These are phyloP conservation scores for Glaciozyma martinii DNA, from an alignment of 768 basidiomycete genomes.

Conservation along the genomic window DNA sequence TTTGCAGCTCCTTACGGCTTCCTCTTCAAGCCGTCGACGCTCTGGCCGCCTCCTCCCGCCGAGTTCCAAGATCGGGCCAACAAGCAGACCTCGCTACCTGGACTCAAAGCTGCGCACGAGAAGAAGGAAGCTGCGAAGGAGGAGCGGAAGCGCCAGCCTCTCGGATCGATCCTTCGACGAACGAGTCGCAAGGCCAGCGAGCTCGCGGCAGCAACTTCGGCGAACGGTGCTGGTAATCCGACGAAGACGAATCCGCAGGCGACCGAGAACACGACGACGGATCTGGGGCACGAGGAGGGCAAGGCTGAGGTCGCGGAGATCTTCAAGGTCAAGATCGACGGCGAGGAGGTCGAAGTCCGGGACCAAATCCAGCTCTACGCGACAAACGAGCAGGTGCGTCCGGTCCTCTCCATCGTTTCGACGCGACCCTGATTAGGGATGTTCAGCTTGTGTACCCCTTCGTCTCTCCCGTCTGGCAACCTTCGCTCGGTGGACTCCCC, in stretches of 20 bases:
- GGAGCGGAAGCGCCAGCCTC: not conserved
- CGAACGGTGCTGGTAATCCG: not conserved
- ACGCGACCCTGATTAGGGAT: slow-evolving; percentile 19
- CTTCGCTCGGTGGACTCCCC: slow-evolving; percentile 80
- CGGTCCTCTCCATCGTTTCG: slow-evolving; percentile 30
- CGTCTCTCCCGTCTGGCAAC: slow-evolving; percentile 67
- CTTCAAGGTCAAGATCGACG: slow-evolving; percentile 37
- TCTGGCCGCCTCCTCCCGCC: slow-evolving; percentile 41
- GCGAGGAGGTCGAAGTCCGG: slow-evolving; percentile 38
- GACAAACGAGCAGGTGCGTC: slow-evolving; percentile 56
- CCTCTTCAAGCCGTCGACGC: slow-evolving; percentile 41
- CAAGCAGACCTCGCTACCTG: slow-evolving; percentile 12
- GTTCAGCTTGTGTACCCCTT: slow-evolving; percentile 52
- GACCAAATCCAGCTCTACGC: slow-evolving; percentile 68
- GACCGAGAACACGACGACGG: slow-evolving; percentile 1
- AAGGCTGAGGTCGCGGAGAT: slow-evolving; percentile 21
- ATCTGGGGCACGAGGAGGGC: not conserved
- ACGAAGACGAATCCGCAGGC: slow-evolving; percentile 6
- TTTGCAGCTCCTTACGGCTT: slow-evolving; percentile 39
- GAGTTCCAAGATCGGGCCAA: slow-evolving; percentile 36
- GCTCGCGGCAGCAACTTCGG: slow-evolving; percentile 5
- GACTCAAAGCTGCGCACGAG: slow-evolving; percentile 17
- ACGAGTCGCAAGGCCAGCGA: slow-evolving; percentile 15
- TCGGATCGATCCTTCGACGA: slow-evolving; percentile 1
- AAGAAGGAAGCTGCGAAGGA: not conserved